phyloP scores from a whole-genome alignment of 2,329 filamentous ascomycete species.

The Paraphaeosphaeria minitans region DNA sequence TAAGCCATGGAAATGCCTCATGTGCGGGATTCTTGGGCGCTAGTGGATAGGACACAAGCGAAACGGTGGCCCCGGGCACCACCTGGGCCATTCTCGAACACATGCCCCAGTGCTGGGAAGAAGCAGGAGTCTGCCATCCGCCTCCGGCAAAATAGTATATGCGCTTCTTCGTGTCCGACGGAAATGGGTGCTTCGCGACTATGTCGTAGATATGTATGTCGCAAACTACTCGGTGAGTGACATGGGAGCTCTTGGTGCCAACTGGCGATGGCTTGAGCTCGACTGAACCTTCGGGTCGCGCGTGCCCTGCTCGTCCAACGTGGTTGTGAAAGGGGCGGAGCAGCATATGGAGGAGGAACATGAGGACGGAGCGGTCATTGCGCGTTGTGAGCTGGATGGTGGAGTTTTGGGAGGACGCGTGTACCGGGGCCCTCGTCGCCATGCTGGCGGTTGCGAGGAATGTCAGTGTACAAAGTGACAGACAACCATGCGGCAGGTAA shows the following conservation, averaged over 20 bases:
- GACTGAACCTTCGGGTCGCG: conserved; percentile 49
- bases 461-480: background rate
- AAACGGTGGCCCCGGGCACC: conserved; percentile 50
- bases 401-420: conserved; percentile 4
- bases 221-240: conserved; percentile 50
- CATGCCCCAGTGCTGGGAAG: conserved; percentile 59
- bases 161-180: conserved; percentile 31
- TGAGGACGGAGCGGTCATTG: conserved; percentile 47
- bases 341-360: conserved; percentile 45
- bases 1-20: conserved; percentile 54
- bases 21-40: conserved; percentile 60
- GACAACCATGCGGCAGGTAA: background rate
- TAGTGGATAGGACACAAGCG: conserved; percentile 59
- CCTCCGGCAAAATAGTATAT: conserved; percentile 64
- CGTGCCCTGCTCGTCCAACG: conserved; percentile 37
- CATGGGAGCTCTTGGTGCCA: conserved; percentile 39
- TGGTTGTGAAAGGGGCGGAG: conserved; percentile 45
- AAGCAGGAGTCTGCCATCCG: conserved; percentile 60
- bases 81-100: conserved; percentile 52
- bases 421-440: background rate
- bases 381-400: conserved; percentile 45
- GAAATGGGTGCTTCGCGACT: conserved; percentile 20
- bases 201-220: conserved; percentile 56
- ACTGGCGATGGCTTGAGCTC: conserved; percentile 45
- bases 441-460: background rate